Base-by-base conservation (phyloP, 2,329 filamentous ascomycete species). In the Penicillium oxalicum region DNA sequence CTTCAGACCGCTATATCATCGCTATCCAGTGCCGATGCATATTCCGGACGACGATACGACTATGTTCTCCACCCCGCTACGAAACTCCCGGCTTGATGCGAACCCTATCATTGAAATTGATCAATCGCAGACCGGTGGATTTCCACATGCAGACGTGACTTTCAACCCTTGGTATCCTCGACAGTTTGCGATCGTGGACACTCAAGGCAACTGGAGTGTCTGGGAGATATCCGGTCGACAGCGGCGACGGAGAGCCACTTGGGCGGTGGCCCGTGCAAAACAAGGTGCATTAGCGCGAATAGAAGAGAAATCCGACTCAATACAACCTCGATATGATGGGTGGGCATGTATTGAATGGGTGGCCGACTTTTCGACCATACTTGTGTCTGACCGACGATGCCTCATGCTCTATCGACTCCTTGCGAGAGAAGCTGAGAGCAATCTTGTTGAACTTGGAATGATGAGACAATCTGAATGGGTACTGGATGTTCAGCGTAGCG, bases 161-260 rank as follows among this genome's bases (percentile, higher is more conserved):
- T 83, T 84, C 63, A 82, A 83, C 57, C 80, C 80, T 4, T 79
- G 76, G 69, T 78, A 79, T 59, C 72, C 76, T 48, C 71, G 72
- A n/a, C 77, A 81, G 57, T 61, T 83, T 49, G 80, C 71, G 2
- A 67, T 83, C 11, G 63, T 83, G 18, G 79, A 83, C 59, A 70
- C 72, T 39, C 56, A 62, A 28, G 79, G 78, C 1, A 67, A 66
- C 35, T 84, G 81, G 81, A 75, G 68, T 45, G 61, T 83, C 35
- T 73, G 67, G 74, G 69, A 70, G 50, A 55, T 76, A 24, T 62
- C 64, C 27, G 65, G 68, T 38, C 61, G 64, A 29, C 51, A 59
- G 39, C 61, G 61, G 47, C 53, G 61, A 42, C 56, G 55, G 38
- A 60, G 64, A 42, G 45, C 59, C 18, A 60, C 59, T 44, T 68